Evolutionary conservation across 2,329 filamentous ascomycete species (phyloP).

Genomic region (Trichoderma atroviride): DNA sequence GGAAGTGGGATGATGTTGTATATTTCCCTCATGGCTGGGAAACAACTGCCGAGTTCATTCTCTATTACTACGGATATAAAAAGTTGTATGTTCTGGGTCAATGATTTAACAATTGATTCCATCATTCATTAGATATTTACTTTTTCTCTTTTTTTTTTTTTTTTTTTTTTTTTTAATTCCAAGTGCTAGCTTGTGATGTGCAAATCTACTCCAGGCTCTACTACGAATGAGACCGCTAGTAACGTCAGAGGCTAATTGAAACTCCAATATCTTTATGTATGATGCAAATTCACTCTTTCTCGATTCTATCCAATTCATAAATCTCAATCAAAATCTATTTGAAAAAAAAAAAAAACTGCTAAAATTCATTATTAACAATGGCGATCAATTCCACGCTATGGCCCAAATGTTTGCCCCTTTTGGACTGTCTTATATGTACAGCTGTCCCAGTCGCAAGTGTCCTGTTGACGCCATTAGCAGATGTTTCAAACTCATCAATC

Average conservation of each 20-base stretch:
- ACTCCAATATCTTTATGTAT: not conserved
- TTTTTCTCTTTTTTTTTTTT: no score
- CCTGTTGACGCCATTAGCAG: not conserved
- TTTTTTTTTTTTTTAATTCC: not conserved
- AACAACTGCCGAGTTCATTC: not conserved
- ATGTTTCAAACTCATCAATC: not conserved
- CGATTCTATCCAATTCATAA: not conserved
- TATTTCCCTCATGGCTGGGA: not conserved
- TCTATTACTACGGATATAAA: no score
- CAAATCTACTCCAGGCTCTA: not conserved
- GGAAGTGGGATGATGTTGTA: conserved; percentile 7
- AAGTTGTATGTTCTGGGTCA: not conserved
- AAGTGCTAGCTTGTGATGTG: not conserved
- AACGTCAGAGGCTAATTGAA: no score
- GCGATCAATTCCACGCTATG: not conserved
- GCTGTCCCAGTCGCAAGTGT: conserved; percentile 22
- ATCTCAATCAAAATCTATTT: not conserved
- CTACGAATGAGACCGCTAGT: no score
- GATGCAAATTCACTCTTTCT: not conserved
- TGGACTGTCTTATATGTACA: conserved; percentile 13
- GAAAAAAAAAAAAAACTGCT: no score
- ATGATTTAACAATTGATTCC: not conserved
- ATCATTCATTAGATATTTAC: fast-evolving
- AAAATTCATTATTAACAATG: not conserved
- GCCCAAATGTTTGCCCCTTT: conserved; percentile 9